Evolutionary conservation across 2,329 filamentous ascomycete genomes (phyloP), one percentile per base, ranked within the genome.

Genomic region (Hypoxylon rubiginosum): DNA sequence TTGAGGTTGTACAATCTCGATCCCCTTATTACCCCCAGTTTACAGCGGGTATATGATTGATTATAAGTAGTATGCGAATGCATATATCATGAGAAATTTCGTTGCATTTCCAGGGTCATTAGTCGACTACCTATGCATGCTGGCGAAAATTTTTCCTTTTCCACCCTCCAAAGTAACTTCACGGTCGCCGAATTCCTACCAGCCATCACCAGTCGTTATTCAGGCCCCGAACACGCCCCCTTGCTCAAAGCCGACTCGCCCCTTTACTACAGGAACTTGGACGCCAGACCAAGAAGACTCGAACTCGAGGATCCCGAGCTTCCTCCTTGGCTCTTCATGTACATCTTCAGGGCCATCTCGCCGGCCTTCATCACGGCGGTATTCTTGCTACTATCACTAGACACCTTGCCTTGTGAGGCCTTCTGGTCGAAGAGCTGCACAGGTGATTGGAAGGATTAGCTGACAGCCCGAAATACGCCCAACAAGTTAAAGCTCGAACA

Each of bases 291-390:
- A 36, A 77, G 53, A n/a, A 78, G 56, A 17, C 70, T 53, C 15
- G 70, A 71, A 17, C 73, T 71, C 30, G 70, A 72, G 13, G 69
- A 71, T 5, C 56, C 32, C 8, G 65, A 61, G 10, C 34, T 30
- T 24, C 79, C 74, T n/a, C 81, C 86, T 77, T 93, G 86, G 72
- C 86, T 89, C 87, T 97, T 94, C 83, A 97, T 82, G 79, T 94
- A 97, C 88, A 97, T 91, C 86, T 97, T 94, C 73, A 97, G 79
- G 2, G 94, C 94, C 86, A 92, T 91, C 84, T 97, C 90, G 1
- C 90, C 94, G 2, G 94, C 94, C 78, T 90, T 84, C 76, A 91
- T 89, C 50, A 97, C 83, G 53, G 89, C 93, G 51, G 89, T 90
- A 80, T 97, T 89, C 86, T 97, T 97, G 80, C 88, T 91, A 4